phyloP scores from a whole-genome alignment of 2,329 filamentous ascomycete species.

The Dactylellina sp. region DNA sequence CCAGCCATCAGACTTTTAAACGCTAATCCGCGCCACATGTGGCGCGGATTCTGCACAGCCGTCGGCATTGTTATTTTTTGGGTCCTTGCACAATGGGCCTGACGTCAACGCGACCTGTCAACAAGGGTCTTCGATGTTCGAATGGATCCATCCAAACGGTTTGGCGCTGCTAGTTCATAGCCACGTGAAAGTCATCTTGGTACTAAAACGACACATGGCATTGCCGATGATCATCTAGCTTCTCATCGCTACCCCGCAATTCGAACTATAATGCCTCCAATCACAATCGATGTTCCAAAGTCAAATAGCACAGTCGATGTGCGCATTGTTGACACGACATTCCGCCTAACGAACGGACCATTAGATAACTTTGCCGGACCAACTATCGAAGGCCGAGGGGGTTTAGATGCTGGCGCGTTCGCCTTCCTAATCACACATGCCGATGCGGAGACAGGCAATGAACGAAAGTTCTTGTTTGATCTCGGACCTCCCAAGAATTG shows the following conservation, averaged over 20 bases:
- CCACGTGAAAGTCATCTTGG: conserved; percentile 8
- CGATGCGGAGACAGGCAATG: background rate
- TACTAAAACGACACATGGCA: background rate
- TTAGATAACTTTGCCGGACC: conserved; percentile 24
- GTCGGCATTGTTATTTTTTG: too few species aligned
- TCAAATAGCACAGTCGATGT: conserved; percentile 34
- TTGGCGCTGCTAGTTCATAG: background rate
- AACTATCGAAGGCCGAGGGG: conserved; percentile 30
- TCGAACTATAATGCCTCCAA: background rate
- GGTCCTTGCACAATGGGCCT: conserved; percentile 12
- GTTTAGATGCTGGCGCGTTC: conserved; percentile 24
- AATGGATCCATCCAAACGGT: background rate
- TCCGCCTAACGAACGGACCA: conserved; percentile 35
- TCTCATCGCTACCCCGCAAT: background rate
- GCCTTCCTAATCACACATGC: conserved; percentile 39
- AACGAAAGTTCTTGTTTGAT: conserved; percentile 36
- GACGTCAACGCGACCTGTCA: conserved; percentile 6
- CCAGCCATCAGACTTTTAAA: conserved; percentile 10
- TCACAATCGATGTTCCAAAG: conserved; percentile 21
- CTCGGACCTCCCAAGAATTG: conserved; percentile 44
- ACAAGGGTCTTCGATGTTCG: conserved; percentile 17
- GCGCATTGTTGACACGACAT: conserved; percentile 37
- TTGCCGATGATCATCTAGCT: background rate
- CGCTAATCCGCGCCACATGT: background rate
- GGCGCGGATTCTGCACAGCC: too few species aligned